phyloP scores from a whole-genome alignment of 306 rosid species.

The Vigna mungo region DNA sequence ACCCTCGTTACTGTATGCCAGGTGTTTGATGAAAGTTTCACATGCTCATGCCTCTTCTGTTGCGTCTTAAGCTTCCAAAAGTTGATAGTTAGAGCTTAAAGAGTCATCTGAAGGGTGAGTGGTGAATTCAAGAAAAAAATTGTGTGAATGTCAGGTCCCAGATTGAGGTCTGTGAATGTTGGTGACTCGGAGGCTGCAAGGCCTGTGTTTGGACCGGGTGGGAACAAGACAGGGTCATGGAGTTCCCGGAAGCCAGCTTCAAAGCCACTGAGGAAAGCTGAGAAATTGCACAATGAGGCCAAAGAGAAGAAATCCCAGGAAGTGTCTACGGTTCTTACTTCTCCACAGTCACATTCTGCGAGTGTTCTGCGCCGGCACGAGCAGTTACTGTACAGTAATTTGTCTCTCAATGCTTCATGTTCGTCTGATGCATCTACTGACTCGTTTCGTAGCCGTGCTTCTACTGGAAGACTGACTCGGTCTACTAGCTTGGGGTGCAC shows the following conservation, averaged over 20 bases:
- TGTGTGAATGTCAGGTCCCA: slow-evolving; percentile 73
- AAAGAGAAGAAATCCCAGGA: slow-evolving; percentile 64
- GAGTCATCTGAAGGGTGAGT: slow-evolving; percentile 31
- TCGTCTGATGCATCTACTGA: slow-evolving; percentile 89
- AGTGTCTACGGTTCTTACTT: slow-evolving; percentile 42
- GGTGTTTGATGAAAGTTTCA: slow-evolving; percentile 37
- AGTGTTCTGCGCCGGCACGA: slow-evolving; percentile 75
- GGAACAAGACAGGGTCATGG: slow-evolving; percentile 67
- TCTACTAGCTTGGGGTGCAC: slow-evolving; percentile 64
- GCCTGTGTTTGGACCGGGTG: slow-evolving; percentile 71
- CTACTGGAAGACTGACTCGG: slow-evolving; percentile 76
- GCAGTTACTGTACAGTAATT: slow-evolving; percentile 66
- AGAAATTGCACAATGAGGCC: slow-evolving; percentile 52
- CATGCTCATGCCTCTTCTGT: slow-evolving; percentile 34
- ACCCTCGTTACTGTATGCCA: slow-evolving; percentile 17
- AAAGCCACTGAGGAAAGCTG: slow-evolving; percentile 66
- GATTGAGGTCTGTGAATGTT: slow-evolving; percentile 77
- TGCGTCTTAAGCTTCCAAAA: slow-evolving; percentile 43
- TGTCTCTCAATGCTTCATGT: slow-evolving; percentile 81
- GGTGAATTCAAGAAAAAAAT: slow-evolving; percentile 17
- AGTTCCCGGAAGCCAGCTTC: slow-evolving; percentile 58
- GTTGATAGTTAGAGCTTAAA: slow-evolving; percentile 25
- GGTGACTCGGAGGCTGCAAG: slow-evolving; percentile 66
- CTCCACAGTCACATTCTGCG: slow-evolving; percentile 62
- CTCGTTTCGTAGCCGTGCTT: slow-evolving; percentile 79